Percentiles rank a stretch among this genome's conserved stretches.
phyloP scores from a whole-genome alignment of 768 basidiomycete species.

The Rhizopogon salebrosus region DNA sequence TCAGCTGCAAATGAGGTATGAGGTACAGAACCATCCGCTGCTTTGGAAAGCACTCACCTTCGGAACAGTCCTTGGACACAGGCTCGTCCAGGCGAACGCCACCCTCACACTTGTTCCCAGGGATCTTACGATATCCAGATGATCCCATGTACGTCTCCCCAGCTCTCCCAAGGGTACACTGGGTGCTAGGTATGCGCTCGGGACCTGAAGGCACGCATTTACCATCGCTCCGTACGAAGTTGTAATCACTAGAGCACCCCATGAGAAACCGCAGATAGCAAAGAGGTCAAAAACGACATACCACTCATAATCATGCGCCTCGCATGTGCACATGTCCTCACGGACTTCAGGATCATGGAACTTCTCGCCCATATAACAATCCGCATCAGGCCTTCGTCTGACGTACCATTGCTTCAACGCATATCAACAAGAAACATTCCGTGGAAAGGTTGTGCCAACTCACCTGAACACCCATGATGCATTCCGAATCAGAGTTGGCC shows the following conservation, averaged over 20 bases:
- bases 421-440: neutral
- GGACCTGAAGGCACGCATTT: constrained; percentile 83
- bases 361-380: constrained; percentile 90
- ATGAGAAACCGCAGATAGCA: neutral
- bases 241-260: constrained; percentile 68
- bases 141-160: constrained; percentile 77
- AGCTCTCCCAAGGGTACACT: constrained; percentile 48
- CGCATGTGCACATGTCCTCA: constrained; percentile 80
- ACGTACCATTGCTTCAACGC: constrained; percentile 81
- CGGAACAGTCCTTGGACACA: constrained; percentile 70
- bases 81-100: constrained; percentile 57
- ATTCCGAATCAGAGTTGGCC: constrained; percentile 54
- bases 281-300: constrained; percentile 27
- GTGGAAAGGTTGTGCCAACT: constrained; percentile 6
- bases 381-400: constrained; percentile 73
- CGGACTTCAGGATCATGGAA: constrained; percentile 81
- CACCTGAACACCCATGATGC: constrained; percentile 94
- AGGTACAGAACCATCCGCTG: neutral
- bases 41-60: constrained; percentile 41
- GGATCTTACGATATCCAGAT: constrained; percentile 87
- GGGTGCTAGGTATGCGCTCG: constrained; percentile 76
- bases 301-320: constrained; percentile 93
- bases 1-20: constrained; percentile 43
- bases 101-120: constrained; percentile 84
- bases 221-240: constrained; percentile 69